Evolutionary conservation across 176 grass and related monocot species (phyloP).

Genomic region (Echinochloa phyllopogon): DNA sequence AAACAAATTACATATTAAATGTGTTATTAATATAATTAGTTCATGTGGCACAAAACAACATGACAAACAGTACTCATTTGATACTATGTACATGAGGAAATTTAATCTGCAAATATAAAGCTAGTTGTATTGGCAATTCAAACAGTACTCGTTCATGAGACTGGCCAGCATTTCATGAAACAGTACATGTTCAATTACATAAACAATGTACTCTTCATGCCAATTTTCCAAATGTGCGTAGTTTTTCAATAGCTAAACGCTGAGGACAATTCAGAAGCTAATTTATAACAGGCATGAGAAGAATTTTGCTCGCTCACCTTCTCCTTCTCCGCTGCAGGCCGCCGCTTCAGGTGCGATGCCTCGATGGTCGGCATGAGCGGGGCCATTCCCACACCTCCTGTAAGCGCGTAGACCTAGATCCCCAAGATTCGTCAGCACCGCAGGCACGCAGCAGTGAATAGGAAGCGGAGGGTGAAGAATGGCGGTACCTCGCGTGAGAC

Average conservation of each 20-base stretch:
- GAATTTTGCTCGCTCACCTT: conserved; percentile 28
- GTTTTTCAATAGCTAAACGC: not conserved
- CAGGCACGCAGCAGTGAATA: not conserved
- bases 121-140: conserved; percentile 1
- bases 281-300: not conserved
- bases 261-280: conserved; percentile 11
- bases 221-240: not conserved
- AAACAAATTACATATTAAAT: not conserved
- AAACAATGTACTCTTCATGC: not conserved
- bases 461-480: not conserved
- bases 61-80: not conserved
- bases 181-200: not conserved
- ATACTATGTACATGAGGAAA: not conserved
- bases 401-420: conserved; percentile 86
- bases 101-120: not conserved
- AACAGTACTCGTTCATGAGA: not conserved
- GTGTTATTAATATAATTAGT: not conserved
- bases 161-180: not conserved
- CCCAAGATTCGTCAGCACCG: not conserved
- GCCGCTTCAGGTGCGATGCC: conserved; percentile 77
- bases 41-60: not conserved
- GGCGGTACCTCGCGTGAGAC: conserved; percentile 75
- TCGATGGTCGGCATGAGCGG: conserved; percentile 86
- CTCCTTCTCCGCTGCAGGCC: conserved; percentile 60
- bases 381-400: conserved; percentile 80